Conservation (phyloP, 805 yeast species). For the Brettanomyces naardenensis region DNA sequence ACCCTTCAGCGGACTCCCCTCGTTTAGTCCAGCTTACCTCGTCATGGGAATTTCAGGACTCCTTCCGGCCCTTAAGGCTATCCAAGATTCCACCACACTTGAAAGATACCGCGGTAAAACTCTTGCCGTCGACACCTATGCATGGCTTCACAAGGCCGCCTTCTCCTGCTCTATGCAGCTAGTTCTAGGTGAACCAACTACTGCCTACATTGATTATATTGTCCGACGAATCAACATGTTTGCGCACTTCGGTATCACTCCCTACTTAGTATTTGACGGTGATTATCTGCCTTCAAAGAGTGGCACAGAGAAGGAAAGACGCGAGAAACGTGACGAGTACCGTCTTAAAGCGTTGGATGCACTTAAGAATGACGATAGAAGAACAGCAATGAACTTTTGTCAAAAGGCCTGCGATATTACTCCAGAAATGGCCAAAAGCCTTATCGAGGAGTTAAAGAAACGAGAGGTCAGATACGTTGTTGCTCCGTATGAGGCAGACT, state of each 20-base stretch:
- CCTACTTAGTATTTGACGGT: constrained; percentile 92
- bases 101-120: constrained; percentile 62
- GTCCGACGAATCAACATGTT: constrained; percentile 61
- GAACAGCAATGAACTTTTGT: constrained; percentile 58
- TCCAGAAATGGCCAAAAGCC: constrained; percentile 82
- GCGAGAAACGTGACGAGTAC: constrained; percentile 48
- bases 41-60: constrained; percentile 80
- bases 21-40: too few relatives aligned
- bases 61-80: constrained; percentile 68
- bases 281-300: constrained; percentile 74
- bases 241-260: constrained; percentile 58
- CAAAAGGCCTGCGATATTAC: constrained; percentile 81
- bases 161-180: constrained; percentile 79
- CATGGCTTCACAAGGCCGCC: constrained; percentile 91
- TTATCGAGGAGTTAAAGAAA: constrained; percentile 62
- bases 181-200: constrained; percentile 62
- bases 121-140: constrained; percentile 90
- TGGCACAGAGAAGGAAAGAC: constrained; percentile 62
- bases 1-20: too few relatives aligned
- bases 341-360: constrained; percentile 45
- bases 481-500: constrained; percentile 98
- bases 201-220: constrained; percentile 63
- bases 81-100: constrained; percentile 53
- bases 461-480: constrained; percentile 65
- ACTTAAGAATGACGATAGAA: constrained; percentile 44